Conservation (phyloP, 345 rosid genomes). For the Nephelium lappaceum region DNA sequence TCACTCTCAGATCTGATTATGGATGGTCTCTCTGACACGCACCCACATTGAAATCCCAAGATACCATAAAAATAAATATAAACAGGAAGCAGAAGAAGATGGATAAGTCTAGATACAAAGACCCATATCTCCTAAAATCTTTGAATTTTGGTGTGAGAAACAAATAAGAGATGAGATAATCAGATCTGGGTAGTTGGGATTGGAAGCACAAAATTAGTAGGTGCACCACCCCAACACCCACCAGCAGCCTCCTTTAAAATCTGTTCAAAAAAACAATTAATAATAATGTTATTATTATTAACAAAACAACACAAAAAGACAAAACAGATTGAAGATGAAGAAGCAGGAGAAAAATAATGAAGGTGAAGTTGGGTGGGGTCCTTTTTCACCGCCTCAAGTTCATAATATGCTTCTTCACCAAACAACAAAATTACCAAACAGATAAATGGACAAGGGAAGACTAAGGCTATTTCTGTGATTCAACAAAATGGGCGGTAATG, state of each 20-base stretch:
- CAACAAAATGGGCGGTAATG: background rate
- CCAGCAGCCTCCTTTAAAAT: background rate
- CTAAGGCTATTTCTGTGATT: background rate
- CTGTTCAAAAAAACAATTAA: background rate
- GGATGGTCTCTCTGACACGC: slow-evolving; percentile 38
- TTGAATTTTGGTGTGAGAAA: background rate
- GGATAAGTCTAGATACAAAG: slow-evolving; percentile 46
- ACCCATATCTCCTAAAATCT: slow-evolving; percentile 47
- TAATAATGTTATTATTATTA: background rate
- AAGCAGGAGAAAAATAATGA: background rate
- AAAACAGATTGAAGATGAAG: background rate
- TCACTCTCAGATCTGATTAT: slow-evolving; percentile 31
- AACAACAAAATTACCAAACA: slow-evolving; percentile 21
- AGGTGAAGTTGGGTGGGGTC: slow-evolving; percentile 6
- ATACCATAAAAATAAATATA: background rate
- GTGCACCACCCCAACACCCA: slow-evolving; percentile 34
- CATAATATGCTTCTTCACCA: slow-evolving; percentile 23
- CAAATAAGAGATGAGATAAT: background rate
- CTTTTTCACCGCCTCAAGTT: slow-evolving; percentile 13
- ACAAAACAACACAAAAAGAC: background rate
- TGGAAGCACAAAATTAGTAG: slow-evolving; percentile 10
- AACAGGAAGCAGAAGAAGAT: background rate
- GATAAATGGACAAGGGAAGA: background rate
- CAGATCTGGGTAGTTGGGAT: slow-evolving; percentile 51
- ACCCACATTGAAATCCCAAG: slow-evolving; percentile 32